phyloP scores from a whole-genome alignment of 345 rosid species.

The Durio zibethinus region DNA sequence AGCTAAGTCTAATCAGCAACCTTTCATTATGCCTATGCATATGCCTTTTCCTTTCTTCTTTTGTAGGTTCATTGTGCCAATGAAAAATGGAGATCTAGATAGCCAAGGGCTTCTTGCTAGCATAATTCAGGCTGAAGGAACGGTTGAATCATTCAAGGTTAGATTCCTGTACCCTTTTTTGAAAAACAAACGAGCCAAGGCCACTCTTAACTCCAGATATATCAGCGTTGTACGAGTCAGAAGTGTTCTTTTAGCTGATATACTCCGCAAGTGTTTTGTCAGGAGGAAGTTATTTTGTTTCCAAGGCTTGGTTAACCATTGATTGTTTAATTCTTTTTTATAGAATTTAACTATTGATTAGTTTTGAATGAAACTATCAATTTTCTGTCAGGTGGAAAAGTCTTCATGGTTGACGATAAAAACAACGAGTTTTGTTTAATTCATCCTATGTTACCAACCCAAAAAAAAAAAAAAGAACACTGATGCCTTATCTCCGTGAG shows the following conservation, averaged over 20 bases:
- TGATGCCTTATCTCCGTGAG: neutral
- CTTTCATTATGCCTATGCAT: conserved; percentile 4
- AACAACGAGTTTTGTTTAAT: neutral
- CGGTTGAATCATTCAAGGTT: conserved; percentile 79
- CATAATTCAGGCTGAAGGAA: conserved; percentile 61
- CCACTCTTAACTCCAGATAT: neutral
- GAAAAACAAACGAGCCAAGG: neutral
- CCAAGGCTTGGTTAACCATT: neutral
- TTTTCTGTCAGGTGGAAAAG: neutral
- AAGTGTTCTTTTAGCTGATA: neutral
- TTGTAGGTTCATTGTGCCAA: conserved; percentile 67
- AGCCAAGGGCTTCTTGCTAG: conserved; percentile 67
- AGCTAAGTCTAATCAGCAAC: neutral
- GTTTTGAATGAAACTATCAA: neutral
- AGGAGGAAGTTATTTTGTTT: neutral
- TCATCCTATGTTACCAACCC: too few species aligned
- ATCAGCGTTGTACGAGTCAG: neutral
- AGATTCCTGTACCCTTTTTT: conserved; percentile 3
- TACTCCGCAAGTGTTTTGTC: neutral
- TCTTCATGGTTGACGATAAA: neutral
- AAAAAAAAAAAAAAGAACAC: too few species aligned
- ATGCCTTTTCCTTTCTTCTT: conserved; percentile 6
- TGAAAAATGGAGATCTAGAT: conserved; percentile 92
- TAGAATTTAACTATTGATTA: neutral
- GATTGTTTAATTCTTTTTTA: neutral